A percentile compares a stretch with the other conserved stretches of the same genome.
Evolutionary conservation across 2,329 filamentous ascomycete genomes (phyloP).

Genomic region (Trichocomaceae sp.): DNA sequence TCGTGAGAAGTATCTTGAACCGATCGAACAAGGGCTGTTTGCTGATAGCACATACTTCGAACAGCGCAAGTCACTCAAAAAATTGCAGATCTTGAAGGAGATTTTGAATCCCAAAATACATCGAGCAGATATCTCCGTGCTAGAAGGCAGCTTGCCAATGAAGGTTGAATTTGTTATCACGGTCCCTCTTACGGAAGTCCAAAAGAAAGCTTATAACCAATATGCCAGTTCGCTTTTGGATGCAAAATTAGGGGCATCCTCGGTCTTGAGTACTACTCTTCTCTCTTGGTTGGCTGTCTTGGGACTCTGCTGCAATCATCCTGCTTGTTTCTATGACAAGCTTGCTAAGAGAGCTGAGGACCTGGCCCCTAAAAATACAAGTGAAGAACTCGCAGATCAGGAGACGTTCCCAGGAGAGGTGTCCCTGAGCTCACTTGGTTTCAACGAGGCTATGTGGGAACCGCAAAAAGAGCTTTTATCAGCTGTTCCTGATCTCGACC

Average conservation of each 20-base stretch:
- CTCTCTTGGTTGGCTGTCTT: constrained; percentile 52
- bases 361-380: constrained; percentile 14
- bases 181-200: constrained; percentile 61
- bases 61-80: constrained; percentile 56
- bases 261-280: constrained; percentile 37
- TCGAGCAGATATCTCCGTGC: constrained; percentile 61
- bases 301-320: constrained; percentile 54
- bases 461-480: constrained; percentile 26
- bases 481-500: constrained; percentile 29
- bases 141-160: constrained; percentile 60
- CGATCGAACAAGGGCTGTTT: constrained; percentile 67
- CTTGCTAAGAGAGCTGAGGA: constrained; percentile 36
- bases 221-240: constrained; percentile 41
- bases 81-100: constrained; percentile 62
- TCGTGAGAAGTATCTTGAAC: constrained; percentile 58
- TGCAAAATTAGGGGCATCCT: constrained; percentile 20
- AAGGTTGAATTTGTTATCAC: constrained; percentile 80
- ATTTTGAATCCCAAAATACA: constrained; percentile 73
- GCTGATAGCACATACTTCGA: constrained; percentile 54
- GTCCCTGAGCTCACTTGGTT: constrained; percentile 33
- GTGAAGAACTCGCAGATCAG: constrained; percentile 16
- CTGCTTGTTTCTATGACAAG: constrained; percentile 46
- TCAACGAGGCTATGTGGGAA: constrained; percentile 32
- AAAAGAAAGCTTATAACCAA: constrained; percentile 56
- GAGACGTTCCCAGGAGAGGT: constrained; percentile 10